A percentile compares a stretch with the other conserved stretches of the same genome.
Conservation (phyloP, 805 yeast genomes). For the Isabelozyma heimii region DNA sequence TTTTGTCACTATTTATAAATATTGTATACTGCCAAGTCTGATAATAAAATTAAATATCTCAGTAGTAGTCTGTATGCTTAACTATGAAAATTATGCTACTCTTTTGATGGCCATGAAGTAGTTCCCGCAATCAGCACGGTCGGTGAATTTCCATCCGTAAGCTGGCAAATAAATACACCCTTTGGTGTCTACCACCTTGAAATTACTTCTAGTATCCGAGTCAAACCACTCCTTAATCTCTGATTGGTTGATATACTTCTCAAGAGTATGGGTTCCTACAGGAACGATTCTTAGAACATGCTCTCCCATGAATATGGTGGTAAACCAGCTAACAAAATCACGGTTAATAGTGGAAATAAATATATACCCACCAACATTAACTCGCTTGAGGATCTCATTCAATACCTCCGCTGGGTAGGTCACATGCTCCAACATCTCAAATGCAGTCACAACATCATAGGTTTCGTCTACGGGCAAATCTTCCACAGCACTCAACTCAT, state of each 20-base stretch:
- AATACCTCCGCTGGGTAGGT: constrained; percentile 76
- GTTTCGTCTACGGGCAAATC: constrained; percentile 43
- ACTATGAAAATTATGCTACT: no score
- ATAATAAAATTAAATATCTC: background rate
- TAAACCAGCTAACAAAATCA: constrained; percentile 81
- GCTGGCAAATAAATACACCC: constrained; percentile 86
- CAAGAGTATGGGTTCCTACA: constrained; percentile 83
- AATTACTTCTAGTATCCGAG: constrained; percentile 33
- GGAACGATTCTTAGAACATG: constrained; percentile 80
- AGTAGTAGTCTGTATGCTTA: background rate
- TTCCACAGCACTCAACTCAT: constrained; percentile 63
- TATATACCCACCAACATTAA: constrained; percentile 79
- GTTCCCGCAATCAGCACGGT: constrained; percentile 65
- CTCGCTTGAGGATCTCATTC: constrained; percentile 61
- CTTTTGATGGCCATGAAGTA: constrained; percentile 84
- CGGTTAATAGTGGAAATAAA: constrained; percentile 91
- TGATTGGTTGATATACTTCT: constrained; percentile 75
- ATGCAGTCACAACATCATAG: constrained; percentile 81
- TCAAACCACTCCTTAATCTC: constrained; percentile 72
- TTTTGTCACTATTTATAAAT: background rate
- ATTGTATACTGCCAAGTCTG: background rate
- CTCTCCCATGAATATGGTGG: constrained; percentile 91
- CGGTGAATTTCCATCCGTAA: constrained; percentile 79
- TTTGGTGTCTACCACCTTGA: constrained; percentile 59
- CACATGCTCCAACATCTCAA: constrained; percentile 95